Evolutionary conservation across 805 yeast species (phyloP).

Genomic region (Jamesozyma piceae): DNA sequence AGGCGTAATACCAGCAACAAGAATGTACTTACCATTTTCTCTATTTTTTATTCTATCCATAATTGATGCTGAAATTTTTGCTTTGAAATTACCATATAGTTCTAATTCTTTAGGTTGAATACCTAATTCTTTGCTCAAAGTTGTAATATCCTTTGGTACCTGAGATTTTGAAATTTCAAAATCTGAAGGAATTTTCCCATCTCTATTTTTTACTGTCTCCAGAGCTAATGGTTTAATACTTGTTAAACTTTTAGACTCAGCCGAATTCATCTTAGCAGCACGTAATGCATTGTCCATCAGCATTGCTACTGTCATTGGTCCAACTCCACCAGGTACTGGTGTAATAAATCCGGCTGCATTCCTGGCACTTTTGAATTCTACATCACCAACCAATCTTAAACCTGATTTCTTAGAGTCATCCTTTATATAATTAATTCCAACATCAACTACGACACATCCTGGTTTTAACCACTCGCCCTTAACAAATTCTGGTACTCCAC

Average conservation of each 20-base stretch:
- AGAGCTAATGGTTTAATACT: slow-evolving; percentile 50
- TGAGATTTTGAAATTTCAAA: slow-evolving; percentile 84
- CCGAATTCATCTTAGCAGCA: slow-evolving; percentile 59
- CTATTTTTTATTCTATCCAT: slow-evolving; percentile 55
- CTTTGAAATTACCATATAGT: slow-evolving; percentile 82
- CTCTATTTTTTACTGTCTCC: slow-evolving; percentile 44
- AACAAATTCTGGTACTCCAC: slow-evolving; percentile 77
- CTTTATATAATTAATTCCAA: slow-evolving; percentile 83
- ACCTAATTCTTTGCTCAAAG: slow-evolving; percentile 77
- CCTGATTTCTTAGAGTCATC: slow-evolving; percentile 73
- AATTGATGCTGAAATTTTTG: slow-evolving; percentile 67
- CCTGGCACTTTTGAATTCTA: slow-evolving; percentile 64
- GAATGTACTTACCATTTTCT: slow-evolving; percentile 73
- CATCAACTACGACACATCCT: slow-evolving; percentile 83
- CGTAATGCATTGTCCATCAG: slow-evolving; percentile 70
- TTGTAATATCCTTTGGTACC: slow-evolving; percentile 70
- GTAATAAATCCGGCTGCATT: slow-evolving; percentile 61
- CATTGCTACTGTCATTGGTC: slow-evolving; percentile 99
- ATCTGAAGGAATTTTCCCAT: slow-evolving; percentile 78
- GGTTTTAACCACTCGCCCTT: slow-evolving; percentile 82
- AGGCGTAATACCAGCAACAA: slow-evolving; percentile 96
- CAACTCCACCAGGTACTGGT: slow-evolving; percentile 99
- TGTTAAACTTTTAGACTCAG: slow-evolving; percentile 30
- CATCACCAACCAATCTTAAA: slow-evolving; percentile 86
- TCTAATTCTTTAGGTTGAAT: slow-evolving; percentile 70